A percentile compares a stretch with the other conserved stretches of the same genome.
phyloP scores from a whole-genome alignment of 2,329 filamentous ascomycete species.

The Cytospora piceae region DNA sequence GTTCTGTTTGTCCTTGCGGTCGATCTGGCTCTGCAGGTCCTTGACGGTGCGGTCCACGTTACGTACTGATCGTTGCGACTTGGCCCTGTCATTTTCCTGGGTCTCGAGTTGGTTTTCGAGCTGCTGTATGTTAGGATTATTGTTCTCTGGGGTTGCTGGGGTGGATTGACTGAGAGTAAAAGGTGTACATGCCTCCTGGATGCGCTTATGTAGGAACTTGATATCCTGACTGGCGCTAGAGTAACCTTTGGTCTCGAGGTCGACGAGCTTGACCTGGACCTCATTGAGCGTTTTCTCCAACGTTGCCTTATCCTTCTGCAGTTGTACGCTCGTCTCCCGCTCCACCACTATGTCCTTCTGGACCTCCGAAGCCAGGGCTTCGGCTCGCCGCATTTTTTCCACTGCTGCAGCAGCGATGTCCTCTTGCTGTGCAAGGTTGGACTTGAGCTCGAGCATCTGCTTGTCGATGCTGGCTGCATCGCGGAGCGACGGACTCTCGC shows the following conservation, averaged over 20 bases:
- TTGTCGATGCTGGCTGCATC: conserved; percentile 88
- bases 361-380: conserved; percentile 83
- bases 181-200: conserved; percentile 78
- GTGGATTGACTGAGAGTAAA: conserved; percentile 25
- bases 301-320: conserved; percentile 87
- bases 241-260: conserved; percentile 96
- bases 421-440: conserved; percentile 86
- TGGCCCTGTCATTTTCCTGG: conserved; percentile 76
- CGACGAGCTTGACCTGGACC: conserved; percentile 84
- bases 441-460: conserved; percentile 87
- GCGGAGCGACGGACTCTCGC: conserved; percentile 84
- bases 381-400: conserved; percentile 95
- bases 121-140: conserved; percentile 51
- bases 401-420: conserved; percentile 90
- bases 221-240: conserved; percentile 93
- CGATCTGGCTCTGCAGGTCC: conserved; percentile 89
- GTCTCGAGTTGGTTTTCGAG: conserved; percentile 86
- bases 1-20: conserved; percentile 89
- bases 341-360: conserved; percentile 91
- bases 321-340: conserved; percentile 76
- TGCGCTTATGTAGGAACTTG: conserved; percentile 88
- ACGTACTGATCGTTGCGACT: conserved; percentile 84
- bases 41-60: conserved; percentile 94
- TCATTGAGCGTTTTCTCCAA: conserved; percentile 92
- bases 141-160: conserved; percentile 13